Evolutionary conservation across 345 rosid genomes (phyloP).

Genomic region (Citrus medica): DNA sequence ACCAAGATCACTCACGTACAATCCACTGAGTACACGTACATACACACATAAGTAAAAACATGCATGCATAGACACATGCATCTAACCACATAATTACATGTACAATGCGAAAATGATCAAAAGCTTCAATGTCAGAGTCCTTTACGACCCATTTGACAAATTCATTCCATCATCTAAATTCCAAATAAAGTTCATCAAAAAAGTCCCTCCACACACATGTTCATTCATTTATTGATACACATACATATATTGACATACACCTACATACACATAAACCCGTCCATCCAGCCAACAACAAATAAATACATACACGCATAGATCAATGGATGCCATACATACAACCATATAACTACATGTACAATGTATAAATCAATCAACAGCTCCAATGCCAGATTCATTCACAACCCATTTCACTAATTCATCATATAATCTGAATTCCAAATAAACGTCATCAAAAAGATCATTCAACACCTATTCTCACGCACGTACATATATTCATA

Average conservation of each 20-base stretch:
- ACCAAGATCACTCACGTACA: not conserved
- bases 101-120: too few relatives aligned
- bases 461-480: not conserved
- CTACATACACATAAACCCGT: not conserved
- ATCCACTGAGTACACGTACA: not conserved
- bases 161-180: too few relatives aligned
- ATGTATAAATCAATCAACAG: not conserved
- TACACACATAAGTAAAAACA: not conserved
- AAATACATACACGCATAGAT: not conserved
- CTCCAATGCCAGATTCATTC: not conserved
- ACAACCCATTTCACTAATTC: constrained; percentile 4
- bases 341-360: not conserved
- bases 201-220: too few relatives aligned
- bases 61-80: not conserved
- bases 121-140: too few relatives aligned
- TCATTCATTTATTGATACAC: not conserved
- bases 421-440: not conserved
- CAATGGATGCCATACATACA: not conserved
- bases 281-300: not conserved
- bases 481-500: not conserved
- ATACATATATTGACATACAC: not conserved
- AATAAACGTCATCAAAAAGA: not conserved
- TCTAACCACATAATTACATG: too few relatives aligned
- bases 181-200: too few relatives aligned
- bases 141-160: too few relatives aligned